These are phyloP conservation scores for Exophiala sp. DNA, from an alignment of 2,329 filamentous ascomycete genomes.

Conservation along the genomic window DNA sequence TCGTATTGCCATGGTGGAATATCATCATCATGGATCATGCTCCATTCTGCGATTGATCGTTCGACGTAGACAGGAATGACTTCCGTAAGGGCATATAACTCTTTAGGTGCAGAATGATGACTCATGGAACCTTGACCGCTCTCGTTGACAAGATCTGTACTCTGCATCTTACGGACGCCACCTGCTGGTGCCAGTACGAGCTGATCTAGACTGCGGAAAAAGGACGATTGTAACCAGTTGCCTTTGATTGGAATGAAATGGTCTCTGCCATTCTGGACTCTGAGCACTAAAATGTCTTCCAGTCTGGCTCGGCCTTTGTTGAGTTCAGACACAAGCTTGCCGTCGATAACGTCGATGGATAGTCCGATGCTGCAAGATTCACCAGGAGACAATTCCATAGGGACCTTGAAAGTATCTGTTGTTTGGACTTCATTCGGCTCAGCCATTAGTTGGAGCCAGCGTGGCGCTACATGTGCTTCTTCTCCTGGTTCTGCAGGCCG, in stretches of 20 bases:
- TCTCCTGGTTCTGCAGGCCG: constrained; percentile 26
- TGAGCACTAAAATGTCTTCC: constrained; percentile 84
- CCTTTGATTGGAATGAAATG: constrained; percentile 84
- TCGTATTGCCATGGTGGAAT: constrained; percentile 54
- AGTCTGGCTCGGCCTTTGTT: constrained; percentile 65
- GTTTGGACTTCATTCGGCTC: constrained; percentile 37
- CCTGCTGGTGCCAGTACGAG: constrained; percentile 78
- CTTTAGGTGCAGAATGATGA: constrained; percentile 76
- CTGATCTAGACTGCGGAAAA: constrained; percentile 83
- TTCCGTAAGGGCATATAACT: constrained; percentile 86
- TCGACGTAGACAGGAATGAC: constrained; percentile 62
- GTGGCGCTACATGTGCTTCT: constrained; percentile 40
- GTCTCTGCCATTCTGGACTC: constrained; percentile 78
- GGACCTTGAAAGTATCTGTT: constrained; percentile 32
- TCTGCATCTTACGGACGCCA: constrained; percentile 63
- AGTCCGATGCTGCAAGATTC: constrained; percentile 73
- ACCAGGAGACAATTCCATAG: constrained; percentile 74
- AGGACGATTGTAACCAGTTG: constrained; percentile 74
- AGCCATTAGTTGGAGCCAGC: constrained; percentile 71
- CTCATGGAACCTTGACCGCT: constrained; percentile 19
- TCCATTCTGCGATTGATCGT: constrained; percentile 60
- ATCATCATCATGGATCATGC: constrained; percentile 50
- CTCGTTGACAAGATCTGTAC: constrained; percentile 25
- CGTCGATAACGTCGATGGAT: constrained; percentile 62
- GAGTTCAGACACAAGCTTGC: constrained; percentile 63